These are phyloP conservation scores for Mortierella sp. DNA, from an alignment of 371 early-diverging fungal genomes.

Conservation along the genomic window DNA sequence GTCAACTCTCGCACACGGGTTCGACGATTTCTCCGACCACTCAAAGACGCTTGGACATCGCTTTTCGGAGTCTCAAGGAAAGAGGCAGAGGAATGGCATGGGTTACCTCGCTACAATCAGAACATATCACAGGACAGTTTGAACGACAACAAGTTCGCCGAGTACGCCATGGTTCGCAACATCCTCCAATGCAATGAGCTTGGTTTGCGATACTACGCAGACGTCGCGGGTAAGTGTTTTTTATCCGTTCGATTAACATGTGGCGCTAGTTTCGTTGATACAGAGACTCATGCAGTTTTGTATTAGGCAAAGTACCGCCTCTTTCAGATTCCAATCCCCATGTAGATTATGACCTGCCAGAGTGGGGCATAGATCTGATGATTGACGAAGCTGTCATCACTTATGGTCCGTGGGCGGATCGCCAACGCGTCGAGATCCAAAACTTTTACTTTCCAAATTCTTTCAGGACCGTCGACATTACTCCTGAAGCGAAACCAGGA, in stretches of 20 bases:
- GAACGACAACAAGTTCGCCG: constrained; percentile 60
- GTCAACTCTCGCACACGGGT: constrained; percentile 8
- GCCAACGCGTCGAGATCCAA: constrained; percentile 79
- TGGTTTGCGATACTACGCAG: constrained; percentile 73
- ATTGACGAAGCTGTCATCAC: constrained; percentile 70
- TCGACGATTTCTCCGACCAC: constrained; percentile 5
- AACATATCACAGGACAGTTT: constrained; percentile 36
- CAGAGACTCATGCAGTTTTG: background rate
- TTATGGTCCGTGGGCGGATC: constrained; percentile 92
- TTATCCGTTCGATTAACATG: background rate
- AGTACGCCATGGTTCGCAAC: constrained; percentile 80
- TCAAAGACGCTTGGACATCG: constrained; percentile 30
- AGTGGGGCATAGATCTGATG: constrained; percentile 78
- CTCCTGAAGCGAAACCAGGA: constrained; percentile 64
- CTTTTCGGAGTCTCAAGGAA: constrained; percentile 29
- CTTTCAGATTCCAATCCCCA: constrained; percentile 30
- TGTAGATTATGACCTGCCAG: constrained; percentile 69
- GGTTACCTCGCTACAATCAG: constrained; percentile 53
- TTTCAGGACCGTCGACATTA: constrained; percentile 64
- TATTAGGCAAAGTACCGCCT: constrained; percentile 63
- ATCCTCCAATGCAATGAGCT: constrained; percentile 72
- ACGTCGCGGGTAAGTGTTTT: constrained; percentile 74
- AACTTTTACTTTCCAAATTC: constrained; percentile 82
- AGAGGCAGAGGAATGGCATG: constrained; percentile 55
- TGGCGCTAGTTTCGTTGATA: background rate